Evolutionary conservation across 306 rosid species (phyloP), one percentile per base, ranked within the genome.

Genomic region (Cucurbita argyrosperma): DNA sequence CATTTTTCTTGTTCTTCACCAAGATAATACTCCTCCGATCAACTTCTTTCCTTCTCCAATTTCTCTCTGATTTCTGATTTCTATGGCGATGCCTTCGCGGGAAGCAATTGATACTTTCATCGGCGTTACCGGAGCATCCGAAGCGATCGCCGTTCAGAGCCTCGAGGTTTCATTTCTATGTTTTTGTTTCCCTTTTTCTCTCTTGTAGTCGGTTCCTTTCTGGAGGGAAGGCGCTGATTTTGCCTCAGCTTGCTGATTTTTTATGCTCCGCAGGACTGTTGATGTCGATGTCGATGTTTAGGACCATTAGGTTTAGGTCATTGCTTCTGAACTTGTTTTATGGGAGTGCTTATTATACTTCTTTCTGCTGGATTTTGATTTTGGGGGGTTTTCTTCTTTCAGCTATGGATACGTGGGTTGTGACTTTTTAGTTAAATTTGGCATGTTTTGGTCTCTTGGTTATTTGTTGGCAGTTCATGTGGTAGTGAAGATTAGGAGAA

Each of bases 21-120:
- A 62, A 63, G 15, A 66, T 66, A 10, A 66, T 66, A 43, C 46
- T 49, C 7, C 46, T 49, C 58, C 74, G 74, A 69, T 69, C 52
- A 67, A 10, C 52, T 43, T 65, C 38, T 19, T 19, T 50, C 43
- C 39, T 1, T 14, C 57, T 68, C 57, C 57, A 30, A 68, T 68
- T 70, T 51, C 74, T 74, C 76, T 74, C 23, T 16, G 13, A 74
- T 85, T 79, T 77, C 84, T 80, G 87, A 81, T 85, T 82, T 83
- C 84, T 77, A 92, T 92, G 98, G 91, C 92, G 79, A 84, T 82
- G 78, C 96, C 92, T 72, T 77, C 83, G 84, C 96, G 86, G 72
- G 92, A 88, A 71, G 87, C 91, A 57, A 84, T 92, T 63, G 96
- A 87, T 1, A 90, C 91, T 8, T 92, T 92, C 80, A 86, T 90